Percentiles rank a stretch among this genome's conserved stretches.
Evolutionary conservation across 2,329 filamentous ascomycete species (phyloP).

Genomic region (Sclerotinia borealis): DNA sequence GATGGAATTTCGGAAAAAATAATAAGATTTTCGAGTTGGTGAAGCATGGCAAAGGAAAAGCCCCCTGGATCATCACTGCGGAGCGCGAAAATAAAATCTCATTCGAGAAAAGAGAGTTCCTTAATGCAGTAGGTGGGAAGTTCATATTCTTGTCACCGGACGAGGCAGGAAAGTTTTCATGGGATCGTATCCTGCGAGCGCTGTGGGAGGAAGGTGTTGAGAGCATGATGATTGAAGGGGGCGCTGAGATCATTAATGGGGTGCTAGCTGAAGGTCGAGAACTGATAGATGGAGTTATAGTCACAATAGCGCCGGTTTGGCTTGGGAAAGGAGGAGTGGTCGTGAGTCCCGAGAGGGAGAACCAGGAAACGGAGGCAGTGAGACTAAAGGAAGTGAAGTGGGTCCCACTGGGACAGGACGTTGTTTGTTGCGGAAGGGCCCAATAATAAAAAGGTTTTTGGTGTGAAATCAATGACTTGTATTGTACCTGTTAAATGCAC

Average conservation of each 20-base stretch:
- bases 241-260: conserved; percentile 74
- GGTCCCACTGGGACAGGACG: conserved; percentile 23
- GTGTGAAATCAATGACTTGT: no score
- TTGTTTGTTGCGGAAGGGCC: conserved; percentile 20
- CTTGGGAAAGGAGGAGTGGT: conserved; percentile 77
- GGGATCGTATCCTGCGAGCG: neutral
- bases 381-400: conserved; percentile 20
- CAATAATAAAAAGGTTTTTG: neutral
- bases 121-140: conserved; percentile 15
- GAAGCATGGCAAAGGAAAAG: conserved; percentile 58
- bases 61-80: conserved; percentile 62
- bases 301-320: conserved; percentile 87
- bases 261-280: conserved; percentile 58
- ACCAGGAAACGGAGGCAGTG: conserved; percentile 5
- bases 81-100: neutral
- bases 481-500: neutral
- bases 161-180: neutral
- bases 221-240: conserved; percentile 91
- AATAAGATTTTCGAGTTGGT: conserved; percentile 61
- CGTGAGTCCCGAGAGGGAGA: conserved; percentile 53
- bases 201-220: conserved; percentile 36
- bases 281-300: conserved; percentile 72
- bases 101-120: neutral
- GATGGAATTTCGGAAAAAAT: conserved; percentile 15
- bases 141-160: conserved; percentile 10